These are phyloP conservation scores for Yamadazyma pseudoaaseri DNA, from an alignment of 1,139 yeast species.

Conservation along the genomic window DNA sequence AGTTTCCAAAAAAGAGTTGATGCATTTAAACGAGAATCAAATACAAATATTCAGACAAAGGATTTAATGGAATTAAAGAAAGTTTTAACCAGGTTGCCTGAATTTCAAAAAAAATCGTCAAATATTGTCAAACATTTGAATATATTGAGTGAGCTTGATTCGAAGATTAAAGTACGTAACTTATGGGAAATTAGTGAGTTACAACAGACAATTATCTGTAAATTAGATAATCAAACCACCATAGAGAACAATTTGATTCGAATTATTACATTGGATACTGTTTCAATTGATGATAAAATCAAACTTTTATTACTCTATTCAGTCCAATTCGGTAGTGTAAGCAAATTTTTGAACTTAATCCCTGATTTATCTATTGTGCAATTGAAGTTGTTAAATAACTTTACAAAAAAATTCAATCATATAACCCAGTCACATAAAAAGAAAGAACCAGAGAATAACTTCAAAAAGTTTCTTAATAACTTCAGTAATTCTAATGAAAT, in stretches of 20 bases:
- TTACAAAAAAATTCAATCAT: constrained; percentile 18
- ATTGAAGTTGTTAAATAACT: constrained; percentile 30
- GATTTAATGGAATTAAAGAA: constrained; percentile 86
- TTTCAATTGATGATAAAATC: constrained; percentile 33
- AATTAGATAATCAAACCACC: constrained; percentile 36
- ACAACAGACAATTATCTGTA: constrained; percentile 81
- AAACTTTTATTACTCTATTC: constrained; percentile 70
- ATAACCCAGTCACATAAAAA: constrained; percentile 6
- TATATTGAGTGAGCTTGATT: constrained; percentile 80
- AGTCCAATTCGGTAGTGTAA: constrained; percentile 49
- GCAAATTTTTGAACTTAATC: constrained; percentile 25
- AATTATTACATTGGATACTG: constrained; percentile 23
- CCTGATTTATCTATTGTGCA: constrained; percentile 38
- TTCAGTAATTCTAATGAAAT: constrained; percentile 25
- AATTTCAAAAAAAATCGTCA: constrained; percentile 80
- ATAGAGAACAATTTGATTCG: constrained; percentile 27
- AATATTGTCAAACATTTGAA: constrained; percentile 95
- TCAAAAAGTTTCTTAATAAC: constrained; percentile 26
- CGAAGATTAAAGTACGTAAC: constrained; percentile 55
- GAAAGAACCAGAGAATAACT: constrained; percentile 21
- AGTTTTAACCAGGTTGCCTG: constrained; percentile 90
- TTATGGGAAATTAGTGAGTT: constrained; percentile 87
- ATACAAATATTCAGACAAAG: constrained; percentile 58
- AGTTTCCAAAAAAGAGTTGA: constrained; percentile 82
- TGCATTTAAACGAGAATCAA: constrained; percentile 77